Base-by-base conservation (phyloP, 2,329 filamentous ascomycete species). In the Herpotrichia juniperi region DNA sequence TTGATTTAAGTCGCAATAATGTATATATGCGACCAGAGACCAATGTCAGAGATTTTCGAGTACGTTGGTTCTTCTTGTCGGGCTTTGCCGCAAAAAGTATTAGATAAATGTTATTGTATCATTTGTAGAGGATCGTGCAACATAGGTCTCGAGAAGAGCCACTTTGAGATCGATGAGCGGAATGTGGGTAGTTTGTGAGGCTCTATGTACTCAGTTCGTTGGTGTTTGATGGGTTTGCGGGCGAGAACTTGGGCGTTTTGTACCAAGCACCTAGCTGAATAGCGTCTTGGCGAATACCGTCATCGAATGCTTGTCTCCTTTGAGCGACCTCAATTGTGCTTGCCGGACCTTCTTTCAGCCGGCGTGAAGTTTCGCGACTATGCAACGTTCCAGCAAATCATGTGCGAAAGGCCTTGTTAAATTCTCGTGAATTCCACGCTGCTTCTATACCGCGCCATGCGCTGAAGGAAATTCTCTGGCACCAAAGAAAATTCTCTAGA, bases 31-130 rank as follows among this genome's bases (percentile, higher is more conserved):
- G 50, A 51, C 39, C 26, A n/a, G 39, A 55, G 49, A 46, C 50
- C 31, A 53, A 32, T 59, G 50, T 63, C 61, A 64, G 55, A 54
- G 61, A 54, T 50, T 46, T 21, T 42, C 34, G 6, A 44, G 40
- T 30, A 30, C n/a, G 24, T 12, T 37, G 25, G 8, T 22, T 32
- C 30, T 21, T 46, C 30, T n/a, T 47, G 40, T 48, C 37, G 43
- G 28, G 45, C n/a, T 4, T 16, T 8, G 31, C 5, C n/a, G 31
- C 24, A 39, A 32, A n/a, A 39, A 47, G 21, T 14, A n/a, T 44
- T 50, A 52, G 26, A 51, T 34, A 19, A 26, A 45, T 67, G 66
- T 69, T 69, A 69, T 67, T 69, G 66, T 63, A 66, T 62, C 65
- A 68, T 69, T 56, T 54, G 50, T 24, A 40, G 31, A 44, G 47